Percentiles rank a stretch among this genome's conserved stretches.
Conservation (phyloP, 805 yeast genomes). For the Clavispora vitiphila region DNA sequence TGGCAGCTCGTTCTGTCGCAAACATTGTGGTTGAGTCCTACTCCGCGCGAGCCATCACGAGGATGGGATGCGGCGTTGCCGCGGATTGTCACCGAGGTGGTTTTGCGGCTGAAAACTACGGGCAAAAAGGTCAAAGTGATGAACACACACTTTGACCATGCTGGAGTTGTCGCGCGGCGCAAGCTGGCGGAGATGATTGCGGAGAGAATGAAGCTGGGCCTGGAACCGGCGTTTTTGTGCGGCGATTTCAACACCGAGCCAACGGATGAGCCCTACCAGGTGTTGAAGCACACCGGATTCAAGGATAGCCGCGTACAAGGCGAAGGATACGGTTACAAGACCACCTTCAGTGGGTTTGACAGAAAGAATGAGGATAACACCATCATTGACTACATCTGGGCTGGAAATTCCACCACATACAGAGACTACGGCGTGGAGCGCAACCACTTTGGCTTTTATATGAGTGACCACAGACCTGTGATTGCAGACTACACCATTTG, state of each 20-base stretch:
- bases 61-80: slow-evolving; percentile 44
- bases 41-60: slow-evolving; percentile 32
- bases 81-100: slow-evolving; percentile 36
- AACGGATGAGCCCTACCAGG: slow-evolving; percentile 34
- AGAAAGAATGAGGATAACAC: slow-evolving; percentile 20
- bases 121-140: slow-evolving; percentile 26
- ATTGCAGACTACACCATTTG: slow-evolving; percentile 15
- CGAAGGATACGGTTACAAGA: slow-evolving; percentile 36
- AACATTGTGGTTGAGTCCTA: slow-evolving; percentile 39
- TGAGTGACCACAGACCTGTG: slow-evolving; percentile 42
- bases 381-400: slow-evolving; percentile 45
- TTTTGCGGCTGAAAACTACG: slow-evolving; percentile 22
- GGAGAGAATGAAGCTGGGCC: slow-evolving; percentile 33
- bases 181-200: slow-evolving; percentile 31
- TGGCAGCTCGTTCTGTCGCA: slow-evolving; percentile 26
- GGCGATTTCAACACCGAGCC: slow-evolving; percentile 43
- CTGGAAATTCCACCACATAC: slow-evolving; percentile 13
- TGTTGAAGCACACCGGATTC: slow-evolving; percentile 32
- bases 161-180: slow-evolving; percentile 32
- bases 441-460: slow-evolving; percentile 27
- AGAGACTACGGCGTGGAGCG: slow-evolving; percentile 30
- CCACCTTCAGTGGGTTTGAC: slow-evolving; percentile 49
- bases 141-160: slow-evolving; percentile 41
- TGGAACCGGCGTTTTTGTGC: slow-evolving; percentile 33
- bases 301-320: slow-evolving; percentile 34